Evolutionary conservation across 2,329 filamentous ascomycete genomes (phyloP).

Genomic region (Hypoxylon sp.): DNA sequence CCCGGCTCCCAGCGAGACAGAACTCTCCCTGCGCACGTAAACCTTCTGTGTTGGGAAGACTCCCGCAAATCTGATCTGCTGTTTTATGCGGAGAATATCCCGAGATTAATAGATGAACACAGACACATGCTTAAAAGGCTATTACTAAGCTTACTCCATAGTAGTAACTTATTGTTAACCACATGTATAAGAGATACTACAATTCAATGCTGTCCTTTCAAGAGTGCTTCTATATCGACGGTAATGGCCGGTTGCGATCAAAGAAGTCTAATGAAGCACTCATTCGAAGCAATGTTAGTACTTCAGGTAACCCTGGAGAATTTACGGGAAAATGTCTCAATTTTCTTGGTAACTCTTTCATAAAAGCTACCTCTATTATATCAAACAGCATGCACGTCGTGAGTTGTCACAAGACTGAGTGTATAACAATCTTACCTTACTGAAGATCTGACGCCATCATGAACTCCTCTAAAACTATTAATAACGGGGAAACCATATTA

Average conservation of each 20-base stretch:
- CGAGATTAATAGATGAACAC: constrained; percentile 9
- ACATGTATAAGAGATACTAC: background rate
- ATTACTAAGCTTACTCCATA: background rate
- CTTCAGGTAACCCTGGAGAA: background rate
- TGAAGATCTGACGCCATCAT: background rate
- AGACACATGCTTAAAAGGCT: background rate
- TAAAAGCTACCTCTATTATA: background rate
- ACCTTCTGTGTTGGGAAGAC: constrained; percentile 29
- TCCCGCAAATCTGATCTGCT: constrained; percentile 35
- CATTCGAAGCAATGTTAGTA: too few species aligned
- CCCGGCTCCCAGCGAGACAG: constrained; percentile 26
- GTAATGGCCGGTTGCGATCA: background rate
- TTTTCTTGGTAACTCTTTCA: background rate
- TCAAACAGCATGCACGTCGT: background rate
- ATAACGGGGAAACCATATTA: constrained; percentile 17
- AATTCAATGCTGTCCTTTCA: background rate
- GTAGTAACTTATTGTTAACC: background rate
- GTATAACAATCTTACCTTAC: background rate
- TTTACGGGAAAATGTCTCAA: background rate
- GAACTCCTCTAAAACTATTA: background rate
- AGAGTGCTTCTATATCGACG: background rate
- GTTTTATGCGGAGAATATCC: constrained; percentile 18
- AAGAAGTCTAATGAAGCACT: constrained; percentile 1
- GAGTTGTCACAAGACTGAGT: background rate
- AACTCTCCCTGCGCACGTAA: background rate